Evolutionary conservation across 805 yeast species (phyloP).

Genomic region (Wickerhamomyces chambardii): DNA sequence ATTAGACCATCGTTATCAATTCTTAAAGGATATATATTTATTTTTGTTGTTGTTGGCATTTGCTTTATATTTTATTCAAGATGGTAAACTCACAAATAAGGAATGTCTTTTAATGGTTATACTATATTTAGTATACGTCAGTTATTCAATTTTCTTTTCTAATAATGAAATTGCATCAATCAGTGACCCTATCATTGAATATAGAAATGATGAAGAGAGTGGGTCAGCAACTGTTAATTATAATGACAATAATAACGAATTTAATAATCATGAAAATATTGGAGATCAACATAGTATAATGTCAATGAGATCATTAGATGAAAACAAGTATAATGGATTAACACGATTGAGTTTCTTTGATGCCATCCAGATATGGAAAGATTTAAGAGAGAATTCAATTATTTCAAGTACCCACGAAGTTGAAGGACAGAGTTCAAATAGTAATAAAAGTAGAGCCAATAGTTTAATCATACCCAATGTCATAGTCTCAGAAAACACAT

Average conservation of each 20-base stretch:
- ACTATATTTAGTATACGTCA: slow-evolving; percentile 51
- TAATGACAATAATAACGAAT: too few species aligned
- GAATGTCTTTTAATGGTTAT: slow-evolving; percentile 51
- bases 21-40: slow-evolving; percentile 53
- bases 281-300: slow-evolving; percentile 1
- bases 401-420: too few species aligned
- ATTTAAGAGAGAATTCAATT: slow-evolving; percentile 1
- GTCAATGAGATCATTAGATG: slow-evolving; percentile 6
- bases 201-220: too few species aligned
- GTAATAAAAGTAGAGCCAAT: too few species aligned
- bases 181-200: too few species aligned
- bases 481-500: too few species aligned
- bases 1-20: slow-evolving; percentile 36
- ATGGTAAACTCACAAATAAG: slow-evolving; percentile 42
- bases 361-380: slow-evolving; percentile 25
- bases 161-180: slow-evolving; percentile 34
- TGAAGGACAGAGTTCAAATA: too few species aligned
- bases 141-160: slow-evolving; percentile 27
- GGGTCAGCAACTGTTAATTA: too few species aligned
- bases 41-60: slow-evolving; percentile 42
- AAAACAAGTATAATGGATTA: slow-evolving; percentile 9
- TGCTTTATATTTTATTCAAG: slow-evolving; percentile 41
- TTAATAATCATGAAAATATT: too few species aligned
- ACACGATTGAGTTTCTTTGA: slow-evolving; percentile 27
- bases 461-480: too few species aligned